Conservation (phyloP, 352 stramenopile species). For the Pythium phragmiticola region DNA sequence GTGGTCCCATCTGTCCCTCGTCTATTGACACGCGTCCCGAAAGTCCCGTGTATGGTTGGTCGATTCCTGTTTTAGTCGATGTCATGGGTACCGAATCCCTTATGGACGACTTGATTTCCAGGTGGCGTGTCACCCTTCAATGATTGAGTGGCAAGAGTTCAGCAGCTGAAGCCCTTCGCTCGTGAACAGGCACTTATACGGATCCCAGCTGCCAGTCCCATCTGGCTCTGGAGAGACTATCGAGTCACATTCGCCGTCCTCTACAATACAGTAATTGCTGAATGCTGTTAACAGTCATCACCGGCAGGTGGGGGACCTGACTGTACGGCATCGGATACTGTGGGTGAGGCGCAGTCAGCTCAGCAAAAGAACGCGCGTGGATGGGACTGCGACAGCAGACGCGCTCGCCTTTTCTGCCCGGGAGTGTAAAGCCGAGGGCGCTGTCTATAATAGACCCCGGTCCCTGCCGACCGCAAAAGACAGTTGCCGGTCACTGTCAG, state of each 20-base stretch:
- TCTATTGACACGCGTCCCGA: no score
- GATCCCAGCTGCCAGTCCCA: constrained; percentile 3
- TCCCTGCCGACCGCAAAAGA: not conserved
- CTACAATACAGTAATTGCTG: not conserved
- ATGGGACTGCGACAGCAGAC: not conserved
- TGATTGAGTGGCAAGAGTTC: no score
- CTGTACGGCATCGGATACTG: not conserved
- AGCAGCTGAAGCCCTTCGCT: not conserved
- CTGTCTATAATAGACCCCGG: no score
- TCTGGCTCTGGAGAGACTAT: constrained; percentile 8
- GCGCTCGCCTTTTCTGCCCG: not conserved
- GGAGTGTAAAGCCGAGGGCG: not conserved
- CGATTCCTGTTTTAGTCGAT: no score
- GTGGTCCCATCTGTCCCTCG: no score
- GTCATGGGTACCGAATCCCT: not conserved
- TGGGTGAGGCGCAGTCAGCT: not conserved
- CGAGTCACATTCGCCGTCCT: constrained; percentile 2
- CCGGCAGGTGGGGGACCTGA: no score
- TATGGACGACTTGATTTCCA: not conserved
- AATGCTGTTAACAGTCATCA: no score
- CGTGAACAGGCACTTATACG: not conserved
- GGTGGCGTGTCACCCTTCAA: no score
- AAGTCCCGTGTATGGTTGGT: no score
- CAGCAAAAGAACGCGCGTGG: not conserved
- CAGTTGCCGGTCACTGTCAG: not conserved